Conservation (phyloP, 345 rosid species). For the Brassica carinata region DNA sequence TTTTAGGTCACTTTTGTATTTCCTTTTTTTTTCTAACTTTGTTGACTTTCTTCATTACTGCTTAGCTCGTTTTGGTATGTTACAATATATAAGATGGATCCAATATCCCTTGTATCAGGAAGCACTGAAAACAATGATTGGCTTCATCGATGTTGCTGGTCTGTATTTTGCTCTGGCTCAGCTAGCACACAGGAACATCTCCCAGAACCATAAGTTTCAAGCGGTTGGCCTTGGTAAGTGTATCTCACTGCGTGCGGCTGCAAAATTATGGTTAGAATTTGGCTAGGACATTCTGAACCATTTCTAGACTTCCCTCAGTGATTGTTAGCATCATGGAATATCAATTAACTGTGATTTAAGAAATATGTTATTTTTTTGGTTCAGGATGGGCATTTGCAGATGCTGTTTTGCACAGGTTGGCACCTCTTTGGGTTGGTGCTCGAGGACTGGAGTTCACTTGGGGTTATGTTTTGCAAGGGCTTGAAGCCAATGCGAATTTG, state of each 20-base stretch:
- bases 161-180: conserved; percentile 88
- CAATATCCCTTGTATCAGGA: conserved; percentile 54
- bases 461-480: conserved; percentile 89
- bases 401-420: conserved; percentile 88
- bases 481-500: conserved; percentile 97
- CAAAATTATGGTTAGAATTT: neutral
- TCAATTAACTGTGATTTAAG: neutral
- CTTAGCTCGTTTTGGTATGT: neutral
- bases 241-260: neutral
- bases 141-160: conserved; percentile 96
- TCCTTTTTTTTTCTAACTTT: neutral
- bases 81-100: neutral
- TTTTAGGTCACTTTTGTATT: conserved; percentile 7
- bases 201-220: conserved; percentile 95
- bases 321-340: neutral
- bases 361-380: conserved; percentile 1
- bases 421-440: conserved; percentile 97
- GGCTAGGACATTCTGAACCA: neutral
- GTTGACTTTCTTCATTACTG: neutral
- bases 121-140: conserved; percentile 85
- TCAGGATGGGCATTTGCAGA: conserved; percentile 99
- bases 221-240: conserved; percentile 94
- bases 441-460: conserved; percentile 95
- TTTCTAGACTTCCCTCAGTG: neutral
- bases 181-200: conserved; percentile 91